Evolutionary conservation across 306 rosid species (phyloP), one percentile per base, ranked within the genome.

Genomic region (Aeschynomene evenia): DNA sequence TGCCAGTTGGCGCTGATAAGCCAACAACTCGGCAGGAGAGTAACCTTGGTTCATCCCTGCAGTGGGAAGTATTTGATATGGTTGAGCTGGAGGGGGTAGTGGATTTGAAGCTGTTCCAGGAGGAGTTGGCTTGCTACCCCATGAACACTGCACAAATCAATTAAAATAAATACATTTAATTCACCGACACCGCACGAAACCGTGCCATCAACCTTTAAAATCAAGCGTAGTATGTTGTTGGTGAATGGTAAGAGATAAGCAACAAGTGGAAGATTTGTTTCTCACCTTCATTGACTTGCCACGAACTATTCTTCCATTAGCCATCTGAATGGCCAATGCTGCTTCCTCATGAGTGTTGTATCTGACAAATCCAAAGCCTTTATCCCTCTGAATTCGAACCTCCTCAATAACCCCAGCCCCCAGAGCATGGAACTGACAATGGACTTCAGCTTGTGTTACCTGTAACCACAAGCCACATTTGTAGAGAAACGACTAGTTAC

Each of bases 1-100:
- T 66, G 95, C 95, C 70, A 88, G 83, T 73, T 86, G 95, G 66
- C 95, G 89, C 81, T 85, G 86, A 72, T 88, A 88, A 45, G 89
- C 91, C 85, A 88, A 71, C 64, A 88, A 59, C 72, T 88, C 95
- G 5, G 95, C 84, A 0, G 91, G 83, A 70, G 95, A 84, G 76
- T 84, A 86, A 68, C 86, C 89, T 68, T 80, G 95, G 80, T 88
- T 88, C 84, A 88, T 77, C 51, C 86, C 82, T 1, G 86, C 82
- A 48, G 79, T 71, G 3, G 91, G 89, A 72, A 88, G 89, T 29
- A 88, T 70, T 74, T 83, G 95, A 73, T 85, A 88, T 18, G 91
- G 87, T 66, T 88, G 91, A 54, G 80, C 70, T 18, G 89, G 89
- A 77, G 85, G 86, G 39, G 85, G 82, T 8, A 83, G 63, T 42